Base-by-base conservation (phyloP, 495 filamentous ascomycete species). In the Tetracladium marchalianum region DNA sequence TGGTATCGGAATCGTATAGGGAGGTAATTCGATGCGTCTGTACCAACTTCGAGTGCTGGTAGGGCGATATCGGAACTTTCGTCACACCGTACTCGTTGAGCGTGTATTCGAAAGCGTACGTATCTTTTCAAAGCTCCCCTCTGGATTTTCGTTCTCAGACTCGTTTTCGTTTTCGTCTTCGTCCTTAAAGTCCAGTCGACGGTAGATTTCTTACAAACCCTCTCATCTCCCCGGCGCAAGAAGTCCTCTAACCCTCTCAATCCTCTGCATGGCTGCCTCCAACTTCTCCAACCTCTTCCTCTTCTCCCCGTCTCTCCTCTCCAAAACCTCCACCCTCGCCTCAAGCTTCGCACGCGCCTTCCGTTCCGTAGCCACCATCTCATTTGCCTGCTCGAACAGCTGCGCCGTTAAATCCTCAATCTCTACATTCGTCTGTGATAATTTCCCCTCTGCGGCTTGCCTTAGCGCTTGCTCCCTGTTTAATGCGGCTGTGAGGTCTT, bases 341-440 rank as follows among this genome's bases (percentile, higher is more conserved):
- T 95, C 88, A 27, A 97, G 69, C 62, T 74, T 76, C 6, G 84
- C 85, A 35, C 87, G 67, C 31, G 84, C 86, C 59, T 82, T 79
- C 38, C 92, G 72, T 70, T 97, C 92, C 55, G 78, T 67, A 12
- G 90, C 87, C 18, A 98, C 92, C 90, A 98, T 97, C 70, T 95
- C 86, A 56, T 97, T 97, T 13, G 92, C 92, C 64, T 95, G 82
- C 60, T 86, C 80, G 66, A 98, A 98, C 41, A 98, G 68, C 52
- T 81, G 77, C 38, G 80, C 84, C 31, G 79, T 87, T 53, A 98
- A 67, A 57, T 98, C 92, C 62, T 97, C 93, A 11, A 98, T 72
- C 66, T 98, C 92, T 0, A 66, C 72, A 41, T 73, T 82, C 24
- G 87, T 82, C 44, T 82, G 76, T 53, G 69, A 71, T 27, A 95